A percentile compares a stretch with the other conserved stretches of the same genome.
Evolutionary conservation across 2,329 filamentous ascomycete species (phyloP).

Genomic region (Cladosporium sp.): DNA sequence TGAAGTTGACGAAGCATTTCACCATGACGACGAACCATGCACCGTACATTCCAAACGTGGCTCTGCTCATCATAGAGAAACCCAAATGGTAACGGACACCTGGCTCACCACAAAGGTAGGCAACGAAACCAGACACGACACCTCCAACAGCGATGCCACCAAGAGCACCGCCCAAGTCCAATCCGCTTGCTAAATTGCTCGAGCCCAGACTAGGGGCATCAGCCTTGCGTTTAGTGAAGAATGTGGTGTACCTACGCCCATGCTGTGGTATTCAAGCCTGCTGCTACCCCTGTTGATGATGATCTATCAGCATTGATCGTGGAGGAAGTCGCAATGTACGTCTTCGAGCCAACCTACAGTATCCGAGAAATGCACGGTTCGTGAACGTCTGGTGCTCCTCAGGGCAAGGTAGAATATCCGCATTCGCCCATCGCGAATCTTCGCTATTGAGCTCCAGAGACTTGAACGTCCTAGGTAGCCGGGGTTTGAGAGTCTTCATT

Average conservation of each 20-base stretch:
- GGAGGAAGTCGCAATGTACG: too few species aligned
- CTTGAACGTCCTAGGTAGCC: background rate
- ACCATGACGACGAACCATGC: slow-evolving; percentile 23
- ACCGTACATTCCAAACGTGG: slow-evolving; percentile 22
- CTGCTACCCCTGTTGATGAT: background rate
- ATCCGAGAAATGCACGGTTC: background rate
- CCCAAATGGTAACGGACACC: slow-evolving; percentile 19
- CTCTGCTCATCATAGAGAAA: slow-evolving; percentile 20
- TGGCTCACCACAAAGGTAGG: slow-evolving; percentile 18
- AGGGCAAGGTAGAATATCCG: background rate
- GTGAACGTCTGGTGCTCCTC: background rate
- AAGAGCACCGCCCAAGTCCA: background rate
- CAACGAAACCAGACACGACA: slow-evolving; percentile 17
- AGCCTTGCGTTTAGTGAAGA: background rate
- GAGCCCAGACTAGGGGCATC: background rate
- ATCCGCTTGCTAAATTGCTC: background rate
- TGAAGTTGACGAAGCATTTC: slow-evolving; percentile 20
- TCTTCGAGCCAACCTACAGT: background rate
- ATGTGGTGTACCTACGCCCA: background rate
- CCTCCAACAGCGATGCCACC: slow-evolving; percentile 1
- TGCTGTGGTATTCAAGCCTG: background rate
- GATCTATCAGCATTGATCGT: background rate
- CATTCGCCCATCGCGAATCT: background rate
- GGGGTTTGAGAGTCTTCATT: background rate
- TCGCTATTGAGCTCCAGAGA: background rate